Evolutionary conservation across 2,329 filamentous ascomycete species (phyloP), one percentile per base, ranked within the genome.

Genomic region (Diplodia scrobiculata): DNA sequence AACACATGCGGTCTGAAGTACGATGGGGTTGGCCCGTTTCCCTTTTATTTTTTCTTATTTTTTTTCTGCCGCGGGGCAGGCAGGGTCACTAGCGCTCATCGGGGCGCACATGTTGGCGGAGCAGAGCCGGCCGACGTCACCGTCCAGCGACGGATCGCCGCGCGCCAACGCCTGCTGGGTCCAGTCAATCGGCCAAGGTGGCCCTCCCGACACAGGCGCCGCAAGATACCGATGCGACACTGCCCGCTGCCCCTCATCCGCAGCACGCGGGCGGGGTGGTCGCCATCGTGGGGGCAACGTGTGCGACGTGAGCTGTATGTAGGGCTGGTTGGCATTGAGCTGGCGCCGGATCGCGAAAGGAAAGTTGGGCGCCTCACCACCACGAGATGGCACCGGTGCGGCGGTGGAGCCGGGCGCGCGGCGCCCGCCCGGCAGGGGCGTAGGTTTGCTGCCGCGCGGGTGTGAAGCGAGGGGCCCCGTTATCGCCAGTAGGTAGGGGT

Each of bases 391-490:
- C 25, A 25, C 54, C 54, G 54, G 32, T 3, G 55, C 55, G 38
- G 38, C 55, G 38, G 55, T 47, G 38, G 55, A 29, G 25, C 38
- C 55, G 25, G 54, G 52, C 54, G 54, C 54, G 38, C 17, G 17
- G 38, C 38, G 36, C 54, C 54, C 45, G 55, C 34, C 38, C 29
- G 36, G 25, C 25, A 59, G 25, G 25, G 6, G 13, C 14, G 36
- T 25, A 25, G 25, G 25, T 25, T 25, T 25, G 25, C 25, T 25
- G 55, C 55, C 55, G 38, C 55, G 55, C 38, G 55, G 55, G 55
- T 59, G 55, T 59, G 55, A 59, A 59, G 55, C 55, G 25, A 59
- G 55, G 55, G 55, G 36, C 9, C 36, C 54, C 54, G 52, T 58
- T 36, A 21, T 36, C 21, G 50, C 50, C 47, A 50, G 47, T 19